phyloP scores from a whole-genome alignment of 129 eudicot species.

The Silybum marianum region DNA sequence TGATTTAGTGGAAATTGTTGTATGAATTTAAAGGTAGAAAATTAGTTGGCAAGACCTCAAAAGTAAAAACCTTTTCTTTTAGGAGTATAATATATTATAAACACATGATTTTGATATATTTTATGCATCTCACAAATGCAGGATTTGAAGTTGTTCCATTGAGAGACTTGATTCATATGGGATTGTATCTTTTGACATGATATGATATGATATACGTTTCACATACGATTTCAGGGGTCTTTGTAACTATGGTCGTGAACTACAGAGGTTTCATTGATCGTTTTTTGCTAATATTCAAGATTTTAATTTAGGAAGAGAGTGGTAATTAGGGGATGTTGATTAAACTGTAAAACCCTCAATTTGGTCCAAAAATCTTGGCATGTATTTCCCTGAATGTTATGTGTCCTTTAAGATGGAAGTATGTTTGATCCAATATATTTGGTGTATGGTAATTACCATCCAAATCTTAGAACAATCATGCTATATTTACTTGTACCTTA shows the following conservation, averaged over 20 bases:
- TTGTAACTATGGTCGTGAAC: no score
- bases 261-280: neutral
- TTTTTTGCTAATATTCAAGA: neutral
- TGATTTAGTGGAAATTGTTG: neutral
- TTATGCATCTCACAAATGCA: neutral
- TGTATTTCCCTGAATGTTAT: neutral
- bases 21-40: neutral
- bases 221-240: conserved; percentile 1
- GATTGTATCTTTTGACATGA: neutral
- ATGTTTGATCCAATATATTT: neutral
- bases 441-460: neutral
- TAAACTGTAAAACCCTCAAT: neutral
- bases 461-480: neutral
- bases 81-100: neutral
- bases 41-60: neutral
- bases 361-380: neutral
- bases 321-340: neutral
- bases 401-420: neutral
- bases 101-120: neutral
- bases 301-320: neutral
- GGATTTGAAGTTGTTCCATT: neutral
- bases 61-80: neutral
- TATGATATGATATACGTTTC: neutral
- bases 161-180: neutral
- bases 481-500: neutral